Percentiles rank a stretch among this genome's conserved stretches.
Evolutionary conservation across 371 early-diverging fungal species (phyloP).

Genomic region (Mortierella sp.): DNA sequence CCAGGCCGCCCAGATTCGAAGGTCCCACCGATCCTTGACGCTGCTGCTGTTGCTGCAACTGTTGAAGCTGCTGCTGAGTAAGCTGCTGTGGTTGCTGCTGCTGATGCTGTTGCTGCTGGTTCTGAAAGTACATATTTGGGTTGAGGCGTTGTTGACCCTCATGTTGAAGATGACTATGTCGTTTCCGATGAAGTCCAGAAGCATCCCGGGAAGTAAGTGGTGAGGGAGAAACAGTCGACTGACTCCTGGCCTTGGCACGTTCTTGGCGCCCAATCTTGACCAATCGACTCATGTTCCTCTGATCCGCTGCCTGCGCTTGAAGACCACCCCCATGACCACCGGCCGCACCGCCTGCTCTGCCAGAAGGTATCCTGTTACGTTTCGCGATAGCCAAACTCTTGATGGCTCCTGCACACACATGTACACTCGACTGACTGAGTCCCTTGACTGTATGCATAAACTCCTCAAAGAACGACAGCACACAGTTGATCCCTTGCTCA

Average conservation of each 20-base stretch:
- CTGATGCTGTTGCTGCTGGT: slow-evolving; percentile 17
- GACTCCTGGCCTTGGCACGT: slow-evolving; percentile 42
- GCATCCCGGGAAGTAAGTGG: slow-evolving; percentile 15
- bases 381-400: slow-evolving; percentile 51
- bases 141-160: slow-evolving; percentile 38
- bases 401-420: slow-evolving; percentile 51
- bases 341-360: neutral
- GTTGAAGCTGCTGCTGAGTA: slow-evolving; percentile 4
- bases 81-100: slow-evolving; percentile 4
- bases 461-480: slow-evolving; percentile 56
- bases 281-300: slow-evolving; percentile 37
- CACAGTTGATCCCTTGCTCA: slow-evolving; percentile 48
- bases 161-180: slow-evolving; percentile 39
- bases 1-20: slow-evolving; percentile 1
- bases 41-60: slow-evolving; percentile 22
- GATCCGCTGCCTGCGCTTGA: slow-evolving; percentile 8
- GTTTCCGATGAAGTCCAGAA: slow-evolving; percentile 24
- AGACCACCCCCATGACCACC: slow-evolving; percentile 1
- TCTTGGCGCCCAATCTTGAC: slow-evolving; percentile 56
- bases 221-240: slow-evolving; percentile 24
- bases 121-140: slow-evolving; percentile 10
- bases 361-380: slow-evolving; percentile 34
- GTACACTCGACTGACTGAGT: slow-evolving; percentile 43
- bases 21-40: slow-evolving; percentile 22
- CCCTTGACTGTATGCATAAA: slow-evolving; percentile 54